Evolutionary conservation across 2,329 filamentous ascomycete genomes (phyloP).

Genomic region (Penicillium hesseltinei): DNA sequence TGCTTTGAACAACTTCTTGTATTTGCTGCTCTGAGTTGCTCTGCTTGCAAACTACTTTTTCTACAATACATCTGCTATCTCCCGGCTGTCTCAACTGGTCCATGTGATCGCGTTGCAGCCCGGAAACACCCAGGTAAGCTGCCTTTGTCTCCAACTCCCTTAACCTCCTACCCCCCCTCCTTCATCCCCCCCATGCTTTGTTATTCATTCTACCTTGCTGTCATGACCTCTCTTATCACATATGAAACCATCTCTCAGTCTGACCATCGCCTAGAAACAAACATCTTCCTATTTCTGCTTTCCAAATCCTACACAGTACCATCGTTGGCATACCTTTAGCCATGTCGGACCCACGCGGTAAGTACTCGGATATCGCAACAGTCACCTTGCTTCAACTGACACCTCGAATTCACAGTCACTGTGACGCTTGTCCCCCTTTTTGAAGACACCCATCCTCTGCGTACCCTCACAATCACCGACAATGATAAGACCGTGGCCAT

Average conservation of each 20-base stretch:
- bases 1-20: neutral
- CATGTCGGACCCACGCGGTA: conserved; percentile 30
- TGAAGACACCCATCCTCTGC: conserved; percentile 21
- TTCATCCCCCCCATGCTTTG: neutral
- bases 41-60: neutral
- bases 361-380: neutral
- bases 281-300: neutral
- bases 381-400: neutral
- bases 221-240: neutral
- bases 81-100: conserved; percentile 1
- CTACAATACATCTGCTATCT: neutral
- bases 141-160: neutral
- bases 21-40: neutral
- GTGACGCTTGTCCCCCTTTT: conserved; percentile 33
- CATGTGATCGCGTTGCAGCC: conserved; percentile 9
- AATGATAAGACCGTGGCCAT: conserved; percentile 33
- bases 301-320: neutral
- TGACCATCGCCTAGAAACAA: neutral
- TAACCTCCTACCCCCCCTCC: neutral
- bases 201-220: neutral
- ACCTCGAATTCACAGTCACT: conserved; percentile 28
- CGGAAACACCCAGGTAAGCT: conserved; percentile 11
- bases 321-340: neutral
- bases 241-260: neutral
- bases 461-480: conserved; percentile 33